These are phyloP conservation scores for Sanghuangporus weigelae DNA, from an alignment of 1,284 basidiomycete species.

Conservation along the genomic window DNA sequence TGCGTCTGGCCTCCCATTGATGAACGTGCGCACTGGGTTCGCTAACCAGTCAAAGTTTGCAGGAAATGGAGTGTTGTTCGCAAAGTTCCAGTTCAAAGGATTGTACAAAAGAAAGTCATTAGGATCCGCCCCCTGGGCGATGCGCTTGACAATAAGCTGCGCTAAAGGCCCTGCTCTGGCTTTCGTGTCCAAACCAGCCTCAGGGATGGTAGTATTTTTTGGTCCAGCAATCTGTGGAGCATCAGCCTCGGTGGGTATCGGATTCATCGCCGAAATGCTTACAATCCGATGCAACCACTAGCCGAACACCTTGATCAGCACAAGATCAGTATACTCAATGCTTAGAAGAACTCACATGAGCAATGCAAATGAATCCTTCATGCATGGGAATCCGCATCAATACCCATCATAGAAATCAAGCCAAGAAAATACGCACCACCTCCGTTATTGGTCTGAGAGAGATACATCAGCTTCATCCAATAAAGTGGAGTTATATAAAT, in stretches of 20 bases:
- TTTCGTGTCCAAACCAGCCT: constrained; percentile 52
- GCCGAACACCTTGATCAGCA: constrained; percentile 9
- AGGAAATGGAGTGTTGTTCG: constrained; percentile 41
- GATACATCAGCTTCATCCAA: background rate
- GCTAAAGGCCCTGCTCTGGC: constrained; percentile 47
- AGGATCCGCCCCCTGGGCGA: constrained; percentile 43
- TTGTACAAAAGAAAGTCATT: constrained; percentile 43
- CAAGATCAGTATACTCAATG: background rate
- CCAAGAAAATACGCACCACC: constrained; percentile 35
- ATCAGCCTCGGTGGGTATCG: background rate
- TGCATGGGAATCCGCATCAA: background rate
- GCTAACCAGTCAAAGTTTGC: constrained; percentile 42
- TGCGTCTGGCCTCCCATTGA: constrained; percentile 44
- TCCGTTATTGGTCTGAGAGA: constrained; percentile 49
- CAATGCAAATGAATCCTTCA: constrained; percentile 52
- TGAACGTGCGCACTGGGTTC: constrained; percentile 32
- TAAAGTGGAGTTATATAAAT: background rate
- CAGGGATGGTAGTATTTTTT: constrained; percentile 45
- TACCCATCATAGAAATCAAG: background rate
- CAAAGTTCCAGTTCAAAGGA: constrained; percentile 45
- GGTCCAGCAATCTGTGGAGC: constrained; percentile 45
- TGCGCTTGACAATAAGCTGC: constrained; percentile 41
- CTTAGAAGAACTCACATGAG: constrained; percentile 39
- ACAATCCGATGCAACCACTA: constrained; percentile 63
- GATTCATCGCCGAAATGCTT: constrained; percentile 18